Conservation (phyloP, 2,329 filamentous ascomycete genomes). For the Ophiostoma triangulosporum region DNA sequence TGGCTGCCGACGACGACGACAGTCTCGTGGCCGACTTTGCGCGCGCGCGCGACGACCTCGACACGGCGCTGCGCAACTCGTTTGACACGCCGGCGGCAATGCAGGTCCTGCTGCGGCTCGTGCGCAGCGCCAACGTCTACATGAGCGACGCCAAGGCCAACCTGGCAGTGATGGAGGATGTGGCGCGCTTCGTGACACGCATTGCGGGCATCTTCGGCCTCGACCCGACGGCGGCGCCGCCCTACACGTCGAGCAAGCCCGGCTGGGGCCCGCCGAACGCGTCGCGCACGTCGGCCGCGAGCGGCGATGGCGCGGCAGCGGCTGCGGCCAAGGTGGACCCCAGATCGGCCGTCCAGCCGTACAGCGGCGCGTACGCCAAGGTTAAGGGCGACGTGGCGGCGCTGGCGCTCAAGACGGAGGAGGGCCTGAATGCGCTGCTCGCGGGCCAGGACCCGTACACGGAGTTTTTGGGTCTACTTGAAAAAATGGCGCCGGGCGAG, state of each 20-base stretch:
- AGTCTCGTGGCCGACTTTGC: constrained; percentile 29
- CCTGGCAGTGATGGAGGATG: constrained; percentile 13
- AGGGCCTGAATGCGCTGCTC: constrained; percentile 7
- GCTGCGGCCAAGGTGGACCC: constrained; percentile 4
- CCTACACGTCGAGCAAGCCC: constrained; percentile 28
- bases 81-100: constrained; percentile 56
- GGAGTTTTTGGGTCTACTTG: constrained; percentile 3
- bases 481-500: not conserved
- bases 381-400: constrained; percentile 12
- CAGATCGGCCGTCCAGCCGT: constrained; percentile 11
- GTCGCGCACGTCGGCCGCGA: constrained; percentile 22
- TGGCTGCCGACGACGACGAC: not conserved
- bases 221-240: constrained; percentile 27
- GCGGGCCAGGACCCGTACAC: constrained; percentile 3
- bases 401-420: constrained; percentile 3
- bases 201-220: constrained; percentile 56
- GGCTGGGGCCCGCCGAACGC: constrained; percentile 57
- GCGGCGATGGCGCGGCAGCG: too few relatives aligned
- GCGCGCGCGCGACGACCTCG: constrained; percentile 40
- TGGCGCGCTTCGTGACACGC: constrained; percentile 50
- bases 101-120: constrained; percentile 46
- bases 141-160: constrained; percentile 15
- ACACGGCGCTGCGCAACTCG: constrained; percentile 50
- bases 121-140: constrained; percentile 46
- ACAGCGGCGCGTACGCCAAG: constrained; percentile 9